Evolutionary conservation across 768 basidiomycete genomes (phyloP).

Genomic region (Russula earlei): DNA sequence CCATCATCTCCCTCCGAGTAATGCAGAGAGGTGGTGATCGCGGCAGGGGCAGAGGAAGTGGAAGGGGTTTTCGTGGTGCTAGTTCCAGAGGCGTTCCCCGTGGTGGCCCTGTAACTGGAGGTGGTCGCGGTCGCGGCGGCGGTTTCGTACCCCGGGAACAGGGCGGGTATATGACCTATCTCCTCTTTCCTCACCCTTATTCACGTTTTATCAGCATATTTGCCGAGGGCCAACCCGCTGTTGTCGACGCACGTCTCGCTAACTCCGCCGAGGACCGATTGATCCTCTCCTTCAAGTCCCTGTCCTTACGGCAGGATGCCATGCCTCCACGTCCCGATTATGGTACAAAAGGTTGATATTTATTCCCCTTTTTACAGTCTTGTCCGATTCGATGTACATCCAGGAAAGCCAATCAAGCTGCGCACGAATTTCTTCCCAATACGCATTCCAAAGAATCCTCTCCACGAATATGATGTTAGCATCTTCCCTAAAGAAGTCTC

Average conservation of each 20-base stretch:
- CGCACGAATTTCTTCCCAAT: slow-evolving; percentile 48
- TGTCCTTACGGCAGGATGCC: slow-evolving; percentile 25
- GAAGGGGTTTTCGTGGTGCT: slow-evolving; percentile 19
- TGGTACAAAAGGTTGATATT: slow-evolving; percentile 27
- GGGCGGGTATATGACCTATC: slow-evolving; percentile 32
- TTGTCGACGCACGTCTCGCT: slow-evolving; percentile 46
- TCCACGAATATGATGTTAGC: slow-evolving; percentile 42
- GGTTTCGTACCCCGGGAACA: slow-evolving; percentile 27
- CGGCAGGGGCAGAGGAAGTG: slow-evolving; percentile 22
- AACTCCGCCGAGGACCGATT: slow-evolving; percentile 34
- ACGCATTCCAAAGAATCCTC: slow-evolving; percentile 35
- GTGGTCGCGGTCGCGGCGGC: slow-evolving; percentile 26
- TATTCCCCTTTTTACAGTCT: neutral
- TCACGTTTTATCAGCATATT: slow-evolving; percentile 30
- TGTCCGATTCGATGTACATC: neutral
- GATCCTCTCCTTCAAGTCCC: slow-evolving; percentile 28
- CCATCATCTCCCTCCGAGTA: neutral
- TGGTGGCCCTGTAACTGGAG: slow-evolving; percentile 25
- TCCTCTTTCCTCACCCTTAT: neutral
- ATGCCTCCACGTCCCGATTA: slow-evolving; percentile 43
- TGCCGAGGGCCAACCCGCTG: slow-evolving; percentile 31
- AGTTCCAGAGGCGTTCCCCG: slow-evolving; percentile 13
- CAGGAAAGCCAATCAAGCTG: slow-evolving; percentile 36
- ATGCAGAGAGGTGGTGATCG: slow-evolving; percentile 23
- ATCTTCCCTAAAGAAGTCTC: slow-evolving; percentile 31